Conservation (phyloP, 345 rosid species). For the Corymbia maculata region DNA sequence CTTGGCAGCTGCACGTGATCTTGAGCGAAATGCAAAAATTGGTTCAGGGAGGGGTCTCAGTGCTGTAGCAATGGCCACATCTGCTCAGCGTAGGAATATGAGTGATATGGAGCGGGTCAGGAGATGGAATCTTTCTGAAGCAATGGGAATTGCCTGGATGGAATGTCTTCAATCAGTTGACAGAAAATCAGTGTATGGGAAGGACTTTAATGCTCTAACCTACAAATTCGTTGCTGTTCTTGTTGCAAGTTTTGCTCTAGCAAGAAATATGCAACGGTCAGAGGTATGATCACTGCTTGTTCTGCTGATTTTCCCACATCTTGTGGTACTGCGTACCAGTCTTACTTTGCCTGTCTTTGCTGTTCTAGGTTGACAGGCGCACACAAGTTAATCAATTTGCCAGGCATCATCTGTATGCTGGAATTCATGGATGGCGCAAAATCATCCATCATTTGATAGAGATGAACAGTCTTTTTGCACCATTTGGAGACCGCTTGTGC, state of each 20-base stretch:
- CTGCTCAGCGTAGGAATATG: conserved; percentile 84
- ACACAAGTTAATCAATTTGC: conserved; percentile 65
- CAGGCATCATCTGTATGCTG: conserved; percentile 43
- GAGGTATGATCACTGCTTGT: conserved; percentile 53
- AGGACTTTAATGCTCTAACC: conserved; percentile 92
- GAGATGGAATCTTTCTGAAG: conserved; percentile 91
- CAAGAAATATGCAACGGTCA: conserved; percentile 93
- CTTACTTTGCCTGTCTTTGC: background rate
- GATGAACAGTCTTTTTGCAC: conserved; percentile 80
- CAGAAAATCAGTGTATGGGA: conserved; percentile 89
- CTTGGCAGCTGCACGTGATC: conserved; percentile 98
- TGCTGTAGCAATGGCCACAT: conserved; percentile 99
- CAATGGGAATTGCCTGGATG: conserved; percentile 98
- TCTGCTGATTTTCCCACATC: background rate
- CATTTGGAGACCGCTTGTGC: conserved; percentile 48
- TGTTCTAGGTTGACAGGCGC: conserved; percentile 79
- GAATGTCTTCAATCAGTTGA: conserved; percentile 97
- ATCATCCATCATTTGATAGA: conserved; percentile 80
- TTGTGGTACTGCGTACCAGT: background rate
- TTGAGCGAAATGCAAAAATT: conserved; percentile 92
- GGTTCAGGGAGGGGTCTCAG: conserved; percentile 99
- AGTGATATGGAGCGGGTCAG: conserved; percentile 89
- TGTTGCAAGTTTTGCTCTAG: conserved; percentile 98
- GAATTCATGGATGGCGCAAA: conserved; percentile 90
- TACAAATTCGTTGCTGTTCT: conserved; percentile 92